Percentiles rank a stretch among this genome's conserved stretches.
Evolutionary conservation across 768 basidiomycete genomes (phyloP).

Genomic region (Royoungia palumana): DNA sequence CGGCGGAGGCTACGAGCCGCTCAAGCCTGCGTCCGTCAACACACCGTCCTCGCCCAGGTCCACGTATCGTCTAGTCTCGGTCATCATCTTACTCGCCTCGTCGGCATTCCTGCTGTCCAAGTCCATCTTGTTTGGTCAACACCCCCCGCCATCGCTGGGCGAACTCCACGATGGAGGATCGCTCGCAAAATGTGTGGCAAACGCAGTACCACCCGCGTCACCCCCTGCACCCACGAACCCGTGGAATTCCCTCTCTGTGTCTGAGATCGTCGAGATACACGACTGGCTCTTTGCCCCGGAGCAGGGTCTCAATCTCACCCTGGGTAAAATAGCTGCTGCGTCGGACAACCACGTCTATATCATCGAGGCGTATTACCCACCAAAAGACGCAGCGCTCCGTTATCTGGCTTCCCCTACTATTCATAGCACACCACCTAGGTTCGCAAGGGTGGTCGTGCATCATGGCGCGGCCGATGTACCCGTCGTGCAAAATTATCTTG

Average conservation of each 20-base stretch:
- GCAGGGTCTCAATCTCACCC: slow-evolving; percentile 48
- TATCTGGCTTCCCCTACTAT: slow-evolving; percentile 40
- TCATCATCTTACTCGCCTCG: slow-evolving; percentile 12
- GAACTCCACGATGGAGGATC: slow-evolving; percentile 1
- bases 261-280: slow-evolving; percentile 42
- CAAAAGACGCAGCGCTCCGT: slow-evolving; percentile 44
- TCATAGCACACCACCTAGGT: slow-evolving; percentile 32
- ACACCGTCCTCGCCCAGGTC: slow-evolving; percentile 2
- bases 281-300: slow-evolving; percentile 44
- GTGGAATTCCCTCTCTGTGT: slow-evolving; percentile 48
- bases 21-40: slow-evolving; percentile 9
- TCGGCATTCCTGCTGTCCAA: slow-evolving; percentile 12
- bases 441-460: slow-evolving; percentile 50
- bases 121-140: neutral
- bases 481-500: slow-evolving; percentile 50
- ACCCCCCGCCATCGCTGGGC: neutral
- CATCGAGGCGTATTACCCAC: slow-evolving; percentile 49
- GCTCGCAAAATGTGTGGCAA: slow-evolving; percentile 35
- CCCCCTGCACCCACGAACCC: slow-evolving; percentile 46
- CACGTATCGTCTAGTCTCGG: slow-evolving; percentile 12
- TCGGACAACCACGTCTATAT: slow-evolving; percentile 51
- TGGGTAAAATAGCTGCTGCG: slow-evolving; percentile 23
- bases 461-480: slow-evolving; percentile 43
- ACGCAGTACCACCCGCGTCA: slow-evolving; percentile 30
- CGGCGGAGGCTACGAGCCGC: slow-evolving; percentile 13